A percentile compares a stretch with the other conserved stretches of the same genome.
phyloP scores from a whole-genome alignment of 495 filamentous ascomycete species.

The Xylaria longipes region DNA sequence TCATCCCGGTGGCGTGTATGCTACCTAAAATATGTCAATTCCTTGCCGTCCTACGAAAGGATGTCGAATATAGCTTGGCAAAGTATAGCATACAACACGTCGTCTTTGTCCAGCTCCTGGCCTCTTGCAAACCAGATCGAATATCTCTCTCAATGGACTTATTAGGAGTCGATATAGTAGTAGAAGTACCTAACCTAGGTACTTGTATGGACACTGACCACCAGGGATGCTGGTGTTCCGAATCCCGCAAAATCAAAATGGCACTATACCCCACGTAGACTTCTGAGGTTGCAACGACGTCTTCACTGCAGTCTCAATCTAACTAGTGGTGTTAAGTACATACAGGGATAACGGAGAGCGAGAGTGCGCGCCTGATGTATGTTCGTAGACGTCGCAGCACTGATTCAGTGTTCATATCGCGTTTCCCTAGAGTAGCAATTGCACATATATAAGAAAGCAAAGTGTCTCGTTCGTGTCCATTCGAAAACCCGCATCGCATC shows the following conservation, averaged over 20 bases:
- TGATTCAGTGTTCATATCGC: background rate
- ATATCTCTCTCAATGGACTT: no score
- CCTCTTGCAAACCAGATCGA: no score
- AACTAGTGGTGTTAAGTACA: background rate
- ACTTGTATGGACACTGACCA: background rate
- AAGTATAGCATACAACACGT: no score
- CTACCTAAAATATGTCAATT: no score
- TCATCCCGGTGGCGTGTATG: no score
- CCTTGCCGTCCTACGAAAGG: no score
- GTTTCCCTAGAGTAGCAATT: background rate
- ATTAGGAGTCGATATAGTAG: no score
- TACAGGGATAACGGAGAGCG: background rate
- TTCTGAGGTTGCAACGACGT: background rate
- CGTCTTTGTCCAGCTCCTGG: no score
- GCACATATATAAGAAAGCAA: background rate
- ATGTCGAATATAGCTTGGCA: no score
- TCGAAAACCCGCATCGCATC: background rate
- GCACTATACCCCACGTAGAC: background rate
- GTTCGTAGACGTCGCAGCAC: background rate
- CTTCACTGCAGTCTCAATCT: background rate
- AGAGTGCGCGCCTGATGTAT: background rate
- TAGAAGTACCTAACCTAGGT: no score
- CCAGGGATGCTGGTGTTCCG: background rate
- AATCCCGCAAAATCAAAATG: background rate
- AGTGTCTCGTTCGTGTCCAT: background rate